Conservation (phyloP, 2,329 filamentous ascomycete genomes). For the Gyromitra esculenta region DNA sequence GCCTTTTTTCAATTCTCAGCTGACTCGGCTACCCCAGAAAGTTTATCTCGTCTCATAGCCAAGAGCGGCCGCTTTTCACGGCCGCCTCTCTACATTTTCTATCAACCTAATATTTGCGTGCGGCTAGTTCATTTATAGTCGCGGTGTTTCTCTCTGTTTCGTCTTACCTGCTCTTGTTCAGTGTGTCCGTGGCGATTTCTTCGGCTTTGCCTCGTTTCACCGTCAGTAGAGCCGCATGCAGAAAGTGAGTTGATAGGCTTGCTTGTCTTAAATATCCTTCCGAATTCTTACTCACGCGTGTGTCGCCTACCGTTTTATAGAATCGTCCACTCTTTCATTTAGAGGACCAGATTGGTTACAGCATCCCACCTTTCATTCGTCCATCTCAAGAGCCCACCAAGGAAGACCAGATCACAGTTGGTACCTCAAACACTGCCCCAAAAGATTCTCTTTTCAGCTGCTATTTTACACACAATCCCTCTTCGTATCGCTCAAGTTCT, state of each 20-base stretch:
- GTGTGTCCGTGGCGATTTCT: slow-evolving; percentile 47
- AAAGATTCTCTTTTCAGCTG: slow-evolving; percentile 43
- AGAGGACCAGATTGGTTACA: slow-evolving; percentile 56
- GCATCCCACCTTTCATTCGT: slow-evolving; percentile 55
- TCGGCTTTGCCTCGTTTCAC: slow-evolving; percentile 50
- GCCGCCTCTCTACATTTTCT: slow-evolving; percentile 21
- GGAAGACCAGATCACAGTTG: slow-evolving; percentile 41
- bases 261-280: slow-evolving; percentile 42
- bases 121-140: slow-evolving; percentile 48
- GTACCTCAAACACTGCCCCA: slow-evolving; percentile 38
- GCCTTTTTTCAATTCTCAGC: slow-evolving; percentile 48
- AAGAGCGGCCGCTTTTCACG: slow-evolving; percentile 45
- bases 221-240: slow-evolving; percentile 52
- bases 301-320: slow-evolving; percentile 49
- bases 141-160: slow-evolving; percentile 41
- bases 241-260: slow-evolving; percentile 49
- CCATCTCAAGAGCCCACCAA: slow-evolving; percentile 51
- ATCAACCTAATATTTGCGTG: slow-evolving; percentile 40
- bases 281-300: slow-evolving; percentile 53
- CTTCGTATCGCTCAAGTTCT: slow-evolving; percentile 35
- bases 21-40: slow-evolving; percentile 53
- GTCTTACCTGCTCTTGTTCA: slow-evolving; percentile 35
- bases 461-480: slow-evolving; percentile 44
- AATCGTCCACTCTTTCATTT: slow-evolving; percentile 52
- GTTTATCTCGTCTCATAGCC: slow-evolving; percentile 49